Evolutionary conservation across 345 rosid genomes (phyloP), one percentile per base, ranked within the genome.

Genomic region (Eucalyptus lansdowneana): DNA sequence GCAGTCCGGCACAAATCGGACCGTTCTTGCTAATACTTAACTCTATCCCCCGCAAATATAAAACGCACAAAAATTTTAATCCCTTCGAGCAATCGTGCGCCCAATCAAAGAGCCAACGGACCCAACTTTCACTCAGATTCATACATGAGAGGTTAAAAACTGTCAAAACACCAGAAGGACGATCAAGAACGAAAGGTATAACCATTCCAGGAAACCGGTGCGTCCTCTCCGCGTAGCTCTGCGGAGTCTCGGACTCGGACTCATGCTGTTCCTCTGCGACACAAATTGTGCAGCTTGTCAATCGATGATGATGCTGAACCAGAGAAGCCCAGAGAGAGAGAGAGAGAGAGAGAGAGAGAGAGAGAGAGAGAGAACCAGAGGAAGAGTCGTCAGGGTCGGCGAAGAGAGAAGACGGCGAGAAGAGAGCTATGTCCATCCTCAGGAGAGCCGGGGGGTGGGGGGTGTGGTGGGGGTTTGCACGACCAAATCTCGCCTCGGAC

Each of bases 381-480:
- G 95, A 90, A 76, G 83, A 76, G 86, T 93, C 96, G 87, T 89
- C 96, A 54, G 92, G 94, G 58, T 90, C 98, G 87, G 94, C 95
- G 91, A 96, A 98, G 80, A 98, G 98, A 17, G 98, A 93, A 49
- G 98, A 95, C 50, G 99, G 96, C n/a, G 99, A 98, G 93, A 98
- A 98, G 86, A 96, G 94, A 85, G 99, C 98, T 56, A 95, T 95
- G 94, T 98, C 99, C 99, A 97, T 97, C 86, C 86, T 44, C 51
- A n/a, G 25, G 25, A 2, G 62, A 11, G 50, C 54, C 0, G 24
- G 5, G 14, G 16, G 40, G 37, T 34, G 37, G 37, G n/a, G n/a
- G n/a, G n/a, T n/a, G n/a, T n/a, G n/a, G n/a, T n/a, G n/a, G n/a
- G 29, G 50, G 3, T 49, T 49, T 53, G n/a, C 54, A 27, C 87